These are phyloP conservation scores for Neopestalotiopsis clavispora DNA, from an alignment of 2,329 filamentous ascomycete species.

Conservation along the genomic window DNA sequence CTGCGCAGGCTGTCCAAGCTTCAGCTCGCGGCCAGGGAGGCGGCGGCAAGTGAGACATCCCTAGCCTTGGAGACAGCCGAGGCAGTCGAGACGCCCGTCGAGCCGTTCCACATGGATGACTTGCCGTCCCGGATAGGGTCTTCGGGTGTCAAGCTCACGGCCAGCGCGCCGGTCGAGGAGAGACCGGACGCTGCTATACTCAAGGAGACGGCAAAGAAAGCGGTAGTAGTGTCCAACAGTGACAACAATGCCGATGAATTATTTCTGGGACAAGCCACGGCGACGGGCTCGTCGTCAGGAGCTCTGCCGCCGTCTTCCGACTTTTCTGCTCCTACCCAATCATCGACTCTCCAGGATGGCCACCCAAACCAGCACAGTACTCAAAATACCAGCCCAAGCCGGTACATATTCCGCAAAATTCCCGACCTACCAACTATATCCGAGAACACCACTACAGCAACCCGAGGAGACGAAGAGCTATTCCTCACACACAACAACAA, in stretches of 20 bases:
- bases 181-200: conserved; percentile 30
- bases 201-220: conserved; percentile 26
- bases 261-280: conserved; percentile 4
- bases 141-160: conserved; percentile 37
- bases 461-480: conserved; percentile 21
- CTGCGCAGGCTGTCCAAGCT: conserved; percentile 40
- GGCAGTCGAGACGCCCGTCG: conserved; percentile 46
- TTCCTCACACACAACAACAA: conserved; percentile 20
- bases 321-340: neutral
- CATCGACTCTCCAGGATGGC: neutral
- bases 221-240: conserved; percentile 27
- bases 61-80: conserved; percentile 32
- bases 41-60: conserved; percentile 36
- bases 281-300: neutral
- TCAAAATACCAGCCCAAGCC: conserved; percentile 35
- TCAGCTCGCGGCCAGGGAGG: conserved; percentile 30
- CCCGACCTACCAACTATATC: conserved; percentile 34
- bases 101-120: conserved; percentile 56
- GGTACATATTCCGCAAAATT: conserved; percentile 26
- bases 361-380: conserved; percentile 30
- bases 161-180: conserved; percentile 34
- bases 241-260: conserved; percentile 22
- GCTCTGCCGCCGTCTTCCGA: neutral
- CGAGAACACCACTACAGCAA: conserved; percentile 22
- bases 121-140: conserved; percentile 48